A percentile compares a stretch with the other conserved stretches of the same genome.
Conservation (phyloP, 352 stramenopile genomes). For the Thalassiosira pacifica region DNA sequence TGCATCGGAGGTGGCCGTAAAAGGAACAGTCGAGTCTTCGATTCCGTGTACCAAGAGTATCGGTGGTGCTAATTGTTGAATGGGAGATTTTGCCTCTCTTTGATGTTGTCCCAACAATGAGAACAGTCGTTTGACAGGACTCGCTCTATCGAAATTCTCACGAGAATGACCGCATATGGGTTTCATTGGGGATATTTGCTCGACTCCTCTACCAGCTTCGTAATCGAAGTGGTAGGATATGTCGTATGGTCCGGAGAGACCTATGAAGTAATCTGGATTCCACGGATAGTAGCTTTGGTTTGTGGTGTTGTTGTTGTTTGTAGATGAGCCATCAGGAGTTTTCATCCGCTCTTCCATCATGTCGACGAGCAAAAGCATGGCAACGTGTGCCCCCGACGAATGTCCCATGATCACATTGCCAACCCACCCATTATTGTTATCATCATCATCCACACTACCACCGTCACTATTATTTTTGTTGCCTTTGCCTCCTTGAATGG, state of each 20-base stretch:
- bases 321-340: background rate
- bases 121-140: constrained; percentile 42
- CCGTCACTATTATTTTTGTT: constrained; percentile 7
- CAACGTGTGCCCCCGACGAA: constrained; percentile 80
- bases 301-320: background rate
- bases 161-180: constrained; percentile 69
- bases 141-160: constrained; percentile 55
- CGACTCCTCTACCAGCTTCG: constrained; percentile 78
- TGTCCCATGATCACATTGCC: constrained; percentile 77
- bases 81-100: background rate
- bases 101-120: constrained; percentile 16
- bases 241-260: constrained; percentile 82
- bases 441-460: constrained; percentile 20
- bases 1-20: constrained; percentile 78
- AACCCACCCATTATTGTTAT: constrained; percentile 25
- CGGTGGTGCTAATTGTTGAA: constrained; percentile 51
- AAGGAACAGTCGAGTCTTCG: constrained; percentile 82
- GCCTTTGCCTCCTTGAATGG: background rate
- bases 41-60: constrained; percentile 80
- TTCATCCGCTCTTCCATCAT: constrained; percentile 31
- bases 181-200: constrained; percentile 84
- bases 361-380: constrained; percentile 68
- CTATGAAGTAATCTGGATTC: constrained; percentile 65
- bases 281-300: constrained; percentile 21
- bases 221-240: constrained; percentile 86